Evolutionary conservation across 371 early-diverging fungal genomes (phyloP).

Genomic region (Dinochytrium kinnereticum): DNA sequence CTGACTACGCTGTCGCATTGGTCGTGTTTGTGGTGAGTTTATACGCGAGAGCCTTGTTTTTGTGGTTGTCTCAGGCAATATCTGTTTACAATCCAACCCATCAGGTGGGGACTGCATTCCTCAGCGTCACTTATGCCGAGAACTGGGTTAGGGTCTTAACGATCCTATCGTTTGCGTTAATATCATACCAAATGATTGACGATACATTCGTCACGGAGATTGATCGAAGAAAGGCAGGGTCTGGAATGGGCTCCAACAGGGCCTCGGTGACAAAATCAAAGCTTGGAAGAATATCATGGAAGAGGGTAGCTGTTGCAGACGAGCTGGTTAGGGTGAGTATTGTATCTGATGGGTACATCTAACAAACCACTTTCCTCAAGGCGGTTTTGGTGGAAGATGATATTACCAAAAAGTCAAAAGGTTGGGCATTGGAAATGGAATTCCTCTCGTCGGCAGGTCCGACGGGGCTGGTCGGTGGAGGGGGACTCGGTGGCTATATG

Average conservation of each 20-base stretch:
- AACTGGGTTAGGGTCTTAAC: not conserved
- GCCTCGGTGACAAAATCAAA: slow-evolving; percentile 12
- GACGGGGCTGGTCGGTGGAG: not conserved
- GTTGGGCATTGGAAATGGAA: slow-evolving; percentile 39
- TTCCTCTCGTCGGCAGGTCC: slow-evolving; percentile 37
- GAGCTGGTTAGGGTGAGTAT: slow-evolving; percentile 5
- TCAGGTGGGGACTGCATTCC: not conserved
- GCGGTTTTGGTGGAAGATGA: slow-evolving; percentile 24
- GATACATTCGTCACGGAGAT: slow-evolving; percentile 5
- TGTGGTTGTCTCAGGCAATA: not conserved
- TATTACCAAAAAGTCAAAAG: slow-evolving; percentile 17
- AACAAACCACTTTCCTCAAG: not conserved
- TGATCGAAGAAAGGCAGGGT: slow-evolving; percentile 1
- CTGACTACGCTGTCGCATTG: slow-evolving; percentile 2
- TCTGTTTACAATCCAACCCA: not conserved
- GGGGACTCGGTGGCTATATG: slow-evolving; percentile 13
- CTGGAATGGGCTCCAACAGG: not conserved
- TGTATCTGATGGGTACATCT: not conserved
- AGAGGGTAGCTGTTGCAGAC: not conserved
- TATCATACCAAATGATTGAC: slow-evolving; percentile 12
- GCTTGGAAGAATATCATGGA: slow-evolving; percentile 12
- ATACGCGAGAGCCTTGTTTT: no score
- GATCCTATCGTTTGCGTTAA: not conserved
- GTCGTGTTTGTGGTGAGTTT: not conserved
- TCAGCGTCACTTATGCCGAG: slow-evolving; percentile 5